phyloP scores from a whole-genome alignment of 176 grass and related monocot genomes.

The Triticum dicoccoides region DNA sequence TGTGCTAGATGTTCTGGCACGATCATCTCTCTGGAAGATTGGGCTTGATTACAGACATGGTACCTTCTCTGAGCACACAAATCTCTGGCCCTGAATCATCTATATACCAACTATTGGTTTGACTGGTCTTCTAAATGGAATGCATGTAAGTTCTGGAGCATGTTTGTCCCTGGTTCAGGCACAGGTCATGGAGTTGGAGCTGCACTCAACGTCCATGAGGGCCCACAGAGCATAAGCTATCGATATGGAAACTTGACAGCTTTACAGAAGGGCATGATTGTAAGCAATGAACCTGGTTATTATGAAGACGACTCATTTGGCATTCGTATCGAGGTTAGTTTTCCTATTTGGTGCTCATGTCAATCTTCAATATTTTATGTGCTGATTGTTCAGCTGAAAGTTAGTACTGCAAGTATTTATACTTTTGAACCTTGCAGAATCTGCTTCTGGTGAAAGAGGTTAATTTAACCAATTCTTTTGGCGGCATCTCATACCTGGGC shows the following conservation, averaged over 20 bases:
- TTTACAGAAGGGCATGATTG: slow-evolving; percentile 94
- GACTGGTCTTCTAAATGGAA: neutral
- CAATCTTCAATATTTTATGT: neutral
- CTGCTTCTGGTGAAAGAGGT: slow-evolving; percentile 77
- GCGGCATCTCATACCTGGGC: slow-evolving; percentile 78
- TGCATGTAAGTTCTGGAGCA: slow-evolving; percentile 25
- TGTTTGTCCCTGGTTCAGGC: slow-evolving; percentile 54
- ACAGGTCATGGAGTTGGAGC: slow-evolving; percentile 98
- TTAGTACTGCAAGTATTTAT: slow-evolving; percentile 9
- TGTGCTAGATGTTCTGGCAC: slow-evolving; percentile 91
- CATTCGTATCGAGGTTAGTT: slow-evolving; percentile 89
- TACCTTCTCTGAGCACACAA: slow-evolving; percentile 22
- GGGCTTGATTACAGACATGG: slow-evolving; percentile 98
- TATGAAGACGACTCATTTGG: slow-evolving; percentile 96
- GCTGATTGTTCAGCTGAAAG: neutral
- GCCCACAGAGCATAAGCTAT: slow-evolving; percentile 96
- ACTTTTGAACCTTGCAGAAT: slow-evolving; percentile 59
- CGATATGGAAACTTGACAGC: slow-evolving; percentile 82
- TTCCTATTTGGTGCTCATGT: neutral
- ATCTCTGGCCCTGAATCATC: neutral
- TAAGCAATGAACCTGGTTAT: slow-evolving; percentile 98
- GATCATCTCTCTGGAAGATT: slow-evolving; percentile 95
- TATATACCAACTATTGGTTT: neutral
- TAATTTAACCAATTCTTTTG: slow-evolving; percentile 74
- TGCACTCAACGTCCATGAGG: slow-evolving; percentile 94